A percentile compares a stretch with the other conserved stretches of the same genome.
Conservation (phyloP, 306 rosid species). For the Glycine soja region DNA sequence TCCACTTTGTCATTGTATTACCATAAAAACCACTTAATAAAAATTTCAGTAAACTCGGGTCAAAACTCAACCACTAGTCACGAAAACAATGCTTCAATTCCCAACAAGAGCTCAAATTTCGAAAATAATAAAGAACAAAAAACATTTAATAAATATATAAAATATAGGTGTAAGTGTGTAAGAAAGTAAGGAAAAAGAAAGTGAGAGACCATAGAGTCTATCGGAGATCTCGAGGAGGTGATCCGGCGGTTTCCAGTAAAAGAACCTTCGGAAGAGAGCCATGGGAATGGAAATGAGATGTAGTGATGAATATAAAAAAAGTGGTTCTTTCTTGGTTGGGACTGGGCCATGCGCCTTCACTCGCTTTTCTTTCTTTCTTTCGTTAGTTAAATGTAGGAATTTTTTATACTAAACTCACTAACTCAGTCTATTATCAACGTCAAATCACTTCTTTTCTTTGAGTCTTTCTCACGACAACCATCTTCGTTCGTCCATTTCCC, state of each 20-base stretch:
- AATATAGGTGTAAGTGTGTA: background rate
- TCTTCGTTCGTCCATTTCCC: background rate
- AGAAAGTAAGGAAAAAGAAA: background rate
- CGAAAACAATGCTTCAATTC: constrained; percentile 1
- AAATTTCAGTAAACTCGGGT: background rate
- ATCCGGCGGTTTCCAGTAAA: constrained; percentile 98
- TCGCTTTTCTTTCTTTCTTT: background rate
- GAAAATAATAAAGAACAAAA: background rate
- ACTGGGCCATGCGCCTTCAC: constrained; percentile 1
- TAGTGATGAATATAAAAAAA: background rate
- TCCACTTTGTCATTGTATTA: constrained; percentile 15
- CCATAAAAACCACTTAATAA: background rate
- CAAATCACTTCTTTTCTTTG: constrained; percentile 20
- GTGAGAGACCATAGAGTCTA: constrained; percentile 78
- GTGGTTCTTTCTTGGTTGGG: constrained; percentile 3
- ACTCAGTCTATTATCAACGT: background rate
- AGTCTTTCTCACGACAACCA: constrained; percentile 24
- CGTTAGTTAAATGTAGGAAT: background rate
- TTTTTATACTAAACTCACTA: background rate
- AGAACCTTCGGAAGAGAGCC: constrained; percentile 99
- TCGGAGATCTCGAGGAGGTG: constrained; percentile 98
- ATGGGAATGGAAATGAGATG: constrained; percentile 45
- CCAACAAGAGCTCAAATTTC: background rate
- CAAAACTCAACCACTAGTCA: background rate
- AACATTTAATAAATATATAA: too few relatives aligned